These are phyloP conservation scores for Ulmus americana DNA, from an alignment of 331 rosid genomes.

Conservation along the genomic window DNA sequence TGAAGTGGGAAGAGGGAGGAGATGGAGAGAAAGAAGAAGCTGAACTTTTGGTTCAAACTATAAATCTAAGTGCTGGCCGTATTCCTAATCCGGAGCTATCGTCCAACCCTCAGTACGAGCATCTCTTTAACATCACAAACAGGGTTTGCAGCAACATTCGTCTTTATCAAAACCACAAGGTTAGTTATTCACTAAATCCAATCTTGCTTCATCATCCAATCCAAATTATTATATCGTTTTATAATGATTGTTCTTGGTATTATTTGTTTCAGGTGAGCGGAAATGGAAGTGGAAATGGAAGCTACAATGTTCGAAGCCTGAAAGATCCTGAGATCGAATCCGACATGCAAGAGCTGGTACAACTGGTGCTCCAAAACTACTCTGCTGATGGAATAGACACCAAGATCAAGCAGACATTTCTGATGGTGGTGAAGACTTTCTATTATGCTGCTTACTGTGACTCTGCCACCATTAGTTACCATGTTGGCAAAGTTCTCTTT, in stretches of 20 bases:
- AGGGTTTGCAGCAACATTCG: slow-evolving; percentile 43
- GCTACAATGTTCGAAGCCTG: neutral
- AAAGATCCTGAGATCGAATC: slow-evolving; percentile 40
- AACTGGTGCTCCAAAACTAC: slow-evolving; percentile 51
- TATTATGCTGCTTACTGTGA: slow-evolving; percentile 60
- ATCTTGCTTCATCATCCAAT: no score
- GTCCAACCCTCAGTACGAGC: slow-evolving; percentile 36
- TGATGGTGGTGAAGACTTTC: slow-evolving; percentile 53
- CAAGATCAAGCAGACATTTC: slow-evolving; percentile 59
- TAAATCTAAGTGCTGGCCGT: slow-evolving; percentile 55
- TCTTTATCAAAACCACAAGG: slow-evolving; percentile 46
- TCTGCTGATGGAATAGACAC: slow-evolving; percentile 34
- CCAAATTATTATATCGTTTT: no score
- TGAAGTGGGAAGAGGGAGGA: slow-evolving; percentile 61
- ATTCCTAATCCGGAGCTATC: slow-evolving; percentile 35
- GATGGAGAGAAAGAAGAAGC: slow-evolving; percentile 53
- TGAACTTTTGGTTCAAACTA: slow-evolving; percentile 52
- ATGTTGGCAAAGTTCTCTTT: slow-evolving; percentile 67
- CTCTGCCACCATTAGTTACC: slow-evolving; percentile 50
- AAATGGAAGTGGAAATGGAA: slow-evolving; percentile 31
- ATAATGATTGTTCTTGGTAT: no score
- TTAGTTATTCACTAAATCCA: slow-evolving; percentile 21
- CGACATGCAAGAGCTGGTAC: slow-evolving; percentile 62
- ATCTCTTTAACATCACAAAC: slow-evolving; percentile 50
- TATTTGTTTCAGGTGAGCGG: slow-evolving; percentile 17